phyloP scores from a whole-genome alignment of 441 rosid genomes.

The Gossypium armourianum region DNA sequence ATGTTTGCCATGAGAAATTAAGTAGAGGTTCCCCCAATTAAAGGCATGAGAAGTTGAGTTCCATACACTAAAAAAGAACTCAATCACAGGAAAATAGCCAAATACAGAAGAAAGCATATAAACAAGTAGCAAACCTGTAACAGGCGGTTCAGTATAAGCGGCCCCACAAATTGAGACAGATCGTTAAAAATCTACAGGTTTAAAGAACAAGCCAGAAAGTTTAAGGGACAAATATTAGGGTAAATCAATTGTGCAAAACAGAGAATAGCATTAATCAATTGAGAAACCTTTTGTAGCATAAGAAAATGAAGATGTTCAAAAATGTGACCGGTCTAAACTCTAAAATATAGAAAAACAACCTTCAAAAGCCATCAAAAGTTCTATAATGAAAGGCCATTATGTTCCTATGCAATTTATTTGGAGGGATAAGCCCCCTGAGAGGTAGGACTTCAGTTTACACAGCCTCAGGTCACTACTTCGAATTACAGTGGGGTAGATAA shows the following conservation, averaged over 20 bases:
- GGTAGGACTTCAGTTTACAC: background rate
- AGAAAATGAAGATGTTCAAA: background rate
- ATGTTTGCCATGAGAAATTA: background rate
- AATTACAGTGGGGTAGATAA: background rate
- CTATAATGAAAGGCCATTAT: background rate
- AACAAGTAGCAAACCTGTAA: constrained; percentile 51
- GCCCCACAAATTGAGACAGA: constrained; percentile 91
- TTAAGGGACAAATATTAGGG: constrained; percentile 3
- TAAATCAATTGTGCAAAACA: constrained; percentile 8
- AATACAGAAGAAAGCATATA: background rate
- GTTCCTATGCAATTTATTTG: background rate
- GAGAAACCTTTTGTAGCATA: background rate
- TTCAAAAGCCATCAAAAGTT: background rate
- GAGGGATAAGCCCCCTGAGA: background rate
- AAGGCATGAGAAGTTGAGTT: background rate
- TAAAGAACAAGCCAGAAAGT: background rate
- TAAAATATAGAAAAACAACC: background rate
- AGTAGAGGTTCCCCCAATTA: background rate
- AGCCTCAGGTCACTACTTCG: background rate
- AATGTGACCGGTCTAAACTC: background rate
- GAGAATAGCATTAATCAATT: constrained; percentile 4
- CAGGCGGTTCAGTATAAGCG: constrained; percentile 71
- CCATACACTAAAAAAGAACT: background rate
- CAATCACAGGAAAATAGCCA: background rate
- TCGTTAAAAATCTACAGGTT: constrained; percentile 71